Conservation (phyloP, 148 eudicot genomes). For the Dysphania ambrosioides region DNA sequence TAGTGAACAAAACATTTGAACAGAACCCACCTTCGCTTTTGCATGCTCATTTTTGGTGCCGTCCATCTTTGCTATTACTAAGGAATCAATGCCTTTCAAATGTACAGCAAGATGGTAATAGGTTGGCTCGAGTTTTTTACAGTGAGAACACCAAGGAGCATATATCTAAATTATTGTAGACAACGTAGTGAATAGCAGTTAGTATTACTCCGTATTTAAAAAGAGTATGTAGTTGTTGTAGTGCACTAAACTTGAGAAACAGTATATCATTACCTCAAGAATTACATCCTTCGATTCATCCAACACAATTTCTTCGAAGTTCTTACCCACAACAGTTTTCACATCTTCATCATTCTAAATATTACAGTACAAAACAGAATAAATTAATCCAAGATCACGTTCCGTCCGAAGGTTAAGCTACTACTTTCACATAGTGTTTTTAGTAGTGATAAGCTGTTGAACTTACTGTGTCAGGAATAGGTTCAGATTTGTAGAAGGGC, state of each 20-base stretch:
- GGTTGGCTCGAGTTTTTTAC: slow-evolving; percentile 43
- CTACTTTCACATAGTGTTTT: neutral
- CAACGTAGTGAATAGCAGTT: neutral
- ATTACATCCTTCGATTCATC: slow-evolving; percentile 66
- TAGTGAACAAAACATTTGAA: neutral
- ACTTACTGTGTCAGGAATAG: slow-evolving; percentile 74
- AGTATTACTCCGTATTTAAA: no score
- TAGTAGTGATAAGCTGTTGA: neutral
- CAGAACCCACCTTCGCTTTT: slow-evolving; percentile 39
- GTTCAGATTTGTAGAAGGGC: slow-evolving; percentile 80
- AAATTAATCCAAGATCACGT: no score
- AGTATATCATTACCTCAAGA: slow-evolving; percentile 46
- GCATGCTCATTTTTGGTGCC: slow-evolving; percentile 63
- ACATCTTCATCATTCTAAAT: slow-evolving; percentile 76
- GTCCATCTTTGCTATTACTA: slow-evolving; percentile 62
- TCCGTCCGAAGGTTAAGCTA: neutral
- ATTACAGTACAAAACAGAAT: neutral
- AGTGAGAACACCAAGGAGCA: slow-evolving; percentile 59
- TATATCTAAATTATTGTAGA: slow-evolving; percentile 32
- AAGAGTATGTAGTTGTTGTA: neutral
- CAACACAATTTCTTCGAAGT: slow-evolving; percentile 64
- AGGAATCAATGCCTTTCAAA: slow-evolving; percentile 40
- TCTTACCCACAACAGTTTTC: slow-evolving; percentile 76
- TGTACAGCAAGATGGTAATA: slow-evolving; percentile 46
- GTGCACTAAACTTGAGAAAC: no score